These are phyloP conservation scores for Chlorella sp. DNA, from an alignment of 139 green algal genomes.

Conservation along the genomic window DNA sequence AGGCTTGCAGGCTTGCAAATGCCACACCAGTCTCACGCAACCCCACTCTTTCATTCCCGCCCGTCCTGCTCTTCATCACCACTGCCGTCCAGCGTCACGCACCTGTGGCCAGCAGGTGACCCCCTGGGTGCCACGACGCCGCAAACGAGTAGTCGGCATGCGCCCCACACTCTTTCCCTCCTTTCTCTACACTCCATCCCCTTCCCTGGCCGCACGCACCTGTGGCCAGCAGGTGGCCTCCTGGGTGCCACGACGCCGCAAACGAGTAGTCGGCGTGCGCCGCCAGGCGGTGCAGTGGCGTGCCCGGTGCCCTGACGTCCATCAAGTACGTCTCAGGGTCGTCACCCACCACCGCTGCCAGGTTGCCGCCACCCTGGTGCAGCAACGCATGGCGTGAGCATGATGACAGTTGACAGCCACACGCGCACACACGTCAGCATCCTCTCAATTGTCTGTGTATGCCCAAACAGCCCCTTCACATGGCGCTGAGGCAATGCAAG, in stretches of 20 bases:
- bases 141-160: background rate
- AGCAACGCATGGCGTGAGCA: no score
- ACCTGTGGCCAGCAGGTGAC: background rate
- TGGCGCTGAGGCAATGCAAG: no score
- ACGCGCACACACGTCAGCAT: no score
- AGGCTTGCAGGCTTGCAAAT: background rate
- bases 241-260: constrained; percentile 85
- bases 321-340: constrained; percentile 45
- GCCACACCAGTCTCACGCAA: background rate
- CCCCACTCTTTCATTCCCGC: background rate
- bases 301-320: constrained; percentile 28
- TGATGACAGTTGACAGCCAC: no score
- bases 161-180: background rate
- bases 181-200: background rate
- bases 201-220: background rate
- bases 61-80: no score
- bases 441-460: no score
- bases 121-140: no score
- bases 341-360: constrained; percentile 48
- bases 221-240: constrained; percentile 75
- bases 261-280: constrained; percentile 94
- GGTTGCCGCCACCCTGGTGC: background rate
- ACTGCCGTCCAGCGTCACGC: no score
- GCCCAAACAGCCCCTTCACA: no score
- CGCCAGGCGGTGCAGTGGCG: constrained; percentile 8